Evolutionary conservation across 1,139 yeast genomes (phyloP), one percentile per base, ranked within the genome.

Genomic region (Hanseniaspora sp.): DNA sequence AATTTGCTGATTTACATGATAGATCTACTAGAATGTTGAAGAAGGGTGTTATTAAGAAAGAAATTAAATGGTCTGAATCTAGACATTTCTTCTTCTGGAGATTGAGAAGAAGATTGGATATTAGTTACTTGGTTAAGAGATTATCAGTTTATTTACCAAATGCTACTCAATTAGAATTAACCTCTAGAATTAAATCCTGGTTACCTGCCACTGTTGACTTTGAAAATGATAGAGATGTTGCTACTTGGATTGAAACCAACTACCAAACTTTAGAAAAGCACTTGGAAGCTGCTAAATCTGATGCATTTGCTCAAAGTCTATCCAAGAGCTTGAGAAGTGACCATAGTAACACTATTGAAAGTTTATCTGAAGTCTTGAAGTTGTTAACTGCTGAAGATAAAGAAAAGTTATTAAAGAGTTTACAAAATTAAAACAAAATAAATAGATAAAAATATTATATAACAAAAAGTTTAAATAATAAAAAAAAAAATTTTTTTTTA

Each of bases 31-130:
- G 98, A 73, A 92, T 92, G 97, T 72, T 84, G 72, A 95, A 95
- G 57, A 94, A 92, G 77, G 95, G 94, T 58, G 86, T 84, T 55
- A 87, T 92, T 63, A 78, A 84, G 63, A 83, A 83, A 69, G 94
- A 88, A 63, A 71, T 92, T 56, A 81, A 84, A 64, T 90, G 96
- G 96, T 71, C 71, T 48, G 77, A 88, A 55, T 80, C 97, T 37
- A 86, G 98, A 75, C 81, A 97, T 65, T 86, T 79, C 80, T 94
- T 92, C 81, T 92, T 87, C 92, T 92, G 98, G 98, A 83, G 99
- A 72, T 79, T 87, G 60, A 87, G 96, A 74, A 85, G 98, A 73
- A 86, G 96, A 72, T 76, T 94, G 71, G 83, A 86, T 68, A 97
- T 92, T 73, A 95, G 87, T 69, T 86, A 87, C 70, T 75, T 90